These are phyloP conservation scores for Penicillium sp. DNA, from an alignment of 2,329 filamentous ascomycete species.

Conservation along the genomic window DNA sequence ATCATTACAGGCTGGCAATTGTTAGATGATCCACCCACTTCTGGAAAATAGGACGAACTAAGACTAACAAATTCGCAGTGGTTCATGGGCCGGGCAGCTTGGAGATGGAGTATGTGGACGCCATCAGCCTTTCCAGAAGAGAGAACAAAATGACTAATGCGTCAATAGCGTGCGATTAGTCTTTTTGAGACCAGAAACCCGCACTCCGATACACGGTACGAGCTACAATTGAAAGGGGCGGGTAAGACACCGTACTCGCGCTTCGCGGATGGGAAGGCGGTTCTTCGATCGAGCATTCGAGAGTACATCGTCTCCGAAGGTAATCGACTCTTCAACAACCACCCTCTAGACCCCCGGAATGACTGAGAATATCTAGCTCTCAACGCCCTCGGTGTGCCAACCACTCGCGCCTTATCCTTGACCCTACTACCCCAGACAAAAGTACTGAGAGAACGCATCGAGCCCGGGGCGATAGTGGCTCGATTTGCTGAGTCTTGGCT, in stretches of 20 bases:
- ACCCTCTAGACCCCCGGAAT: background rate
- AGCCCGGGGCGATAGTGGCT: conserved; percentile 89
- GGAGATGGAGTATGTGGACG: conserved; percentile 66
- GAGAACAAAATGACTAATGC: conserved; percentile 5
- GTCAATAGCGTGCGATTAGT: conserved; percentile 69
- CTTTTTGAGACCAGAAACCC: conserved; percentile 86
- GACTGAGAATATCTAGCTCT: conserved; percentile 47
- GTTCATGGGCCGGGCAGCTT: conserved; percentile 91
- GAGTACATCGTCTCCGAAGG: conserved; percentile 93
- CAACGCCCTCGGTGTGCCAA: conserved; percentile 79
- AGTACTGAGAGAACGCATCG: conserved; percentile 74
- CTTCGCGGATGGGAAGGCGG: conserved; percentile 93
- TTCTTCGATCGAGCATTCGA: conserved; percentile 85
- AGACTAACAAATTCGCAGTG: conserved; percentile 50
- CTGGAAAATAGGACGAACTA: background rate
- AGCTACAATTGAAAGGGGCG: conserved; percentile 91
- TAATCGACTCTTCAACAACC: conserved; percentile 13
- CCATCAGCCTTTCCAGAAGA: background rate
- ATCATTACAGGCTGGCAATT: conserved; percentile 48
- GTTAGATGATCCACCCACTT: conserved; percentile 27
- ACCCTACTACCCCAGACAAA: conserved; percentile 69
- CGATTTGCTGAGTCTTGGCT: conserved; percentile 91
- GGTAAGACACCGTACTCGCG: conserved; percentile 91
- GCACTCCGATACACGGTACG: conserved; percentile 68
- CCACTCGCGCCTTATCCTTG: conserved; percentile 79